phyloP scores from a whole-genome alignment of 768 basidiomycete genomes.

The Boletellus ananas region DNA sequence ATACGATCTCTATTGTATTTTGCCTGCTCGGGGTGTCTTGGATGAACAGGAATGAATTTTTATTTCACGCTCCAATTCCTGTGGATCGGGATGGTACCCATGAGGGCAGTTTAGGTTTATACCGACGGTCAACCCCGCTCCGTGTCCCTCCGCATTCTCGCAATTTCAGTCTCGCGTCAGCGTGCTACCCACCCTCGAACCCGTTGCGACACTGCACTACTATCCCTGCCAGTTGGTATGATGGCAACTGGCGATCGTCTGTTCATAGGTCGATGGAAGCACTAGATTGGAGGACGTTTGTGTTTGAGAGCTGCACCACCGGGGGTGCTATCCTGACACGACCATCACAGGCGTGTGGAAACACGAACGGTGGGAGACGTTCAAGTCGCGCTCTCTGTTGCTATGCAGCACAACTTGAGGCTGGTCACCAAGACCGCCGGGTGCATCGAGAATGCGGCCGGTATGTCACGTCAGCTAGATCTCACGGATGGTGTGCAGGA shows the following conservation, averaged over 20 bases:
- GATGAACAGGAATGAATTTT: too few relatives aligned
- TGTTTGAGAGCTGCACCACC: conserved; percentile 44
- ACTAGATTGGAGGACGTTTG: conserved; percentile 32
- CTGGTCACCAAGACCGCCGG: too few relatives aligned
- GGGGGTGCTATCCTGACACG: conserved; percentile 36
- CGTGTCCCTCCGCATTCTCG: conserved; percentile 31
- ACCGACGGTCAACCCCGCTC: conserved; percentile 38
- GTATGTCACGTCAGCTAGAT: too few relatives aligned
- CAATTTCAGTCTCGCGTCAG: conserved; percentile 32
- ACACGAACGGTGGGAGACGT: too few relatives aligned
- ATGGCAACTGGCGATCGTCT: conserved; percentile 40
- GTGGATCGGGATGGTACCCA: too few relatives aligned
- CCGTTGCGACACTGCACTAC: conserved; percentile 40
- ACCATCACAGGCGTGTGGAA: conserved; percentile 12
- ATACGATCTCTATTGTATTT: too few relatives aligned
- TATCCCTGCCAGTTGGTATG: conserved; percentile 23
- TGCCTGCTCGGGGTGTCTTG: too few relatives aligned
- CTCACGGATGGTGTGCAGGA: too few relatives aligned
- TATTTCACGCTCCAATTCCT: too few relatives aligned
- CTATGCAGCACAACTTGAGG: too few relatives aligned
- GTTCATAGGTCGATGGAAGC: conserved; percentile 39
- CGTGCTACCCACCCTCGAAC: conserved; percentile 40
- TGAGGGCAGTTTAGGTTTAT: conserved; percentile 25
- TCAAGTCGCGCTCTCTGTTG: too few relatives aligned
- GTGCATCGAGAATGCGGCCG: too few relatives aligned